Conservation (phyloP, 2,329 filamentous ascomycete genomes). For the Alternaria consortialis region DNA sequence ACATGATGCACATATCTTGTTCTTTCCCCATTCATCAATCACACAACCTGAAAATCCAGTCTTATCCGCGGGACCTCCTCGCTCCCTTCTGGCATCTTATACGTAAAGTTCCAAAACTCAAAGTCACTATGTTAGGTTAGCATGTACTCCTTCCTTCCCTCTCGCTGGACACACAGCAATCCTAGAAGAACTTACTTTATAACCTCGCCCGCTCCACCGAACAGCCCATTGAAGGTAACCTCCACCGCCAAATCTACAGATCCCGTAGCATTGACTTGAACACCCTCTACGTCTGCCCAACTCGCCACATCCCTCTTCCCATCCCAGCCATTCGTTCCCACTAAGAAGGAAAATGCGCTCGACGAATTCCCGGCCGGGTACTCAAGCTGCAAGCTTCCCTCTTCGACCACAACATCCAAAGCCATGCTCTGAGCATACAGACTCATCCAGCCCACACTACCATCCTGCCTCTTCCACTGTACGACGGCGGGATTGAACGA, state of each 20-base stretch:
- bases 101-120: slow-evolving; percentile 56
- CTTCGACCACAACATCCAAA: slow-evolving; percentile 31
- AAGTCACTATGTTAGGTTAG: slow-evolving; percentile 40
- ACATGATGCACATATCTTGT: not conserved
- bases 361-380: slow-evolving; percentile 63
- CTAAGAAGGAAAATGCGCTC: slow-evolving; percentile 62
- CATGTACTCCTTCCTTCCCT: not conserved
- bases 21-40: not conserved
- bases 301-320: slow-evolving; percentile 55
- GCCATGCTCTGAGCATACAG: slow-evolving; percentile 40
- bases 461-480: slow-evolving; percentile 61
- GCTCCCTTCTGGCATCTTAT: slow-evolving; percentile 47
- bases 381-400: slow-evolving; percentile 57
- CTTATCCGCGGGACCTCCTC: slow-evolving; percentile 35
- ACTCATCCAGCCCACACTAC: slow-evolving; percentile 41
- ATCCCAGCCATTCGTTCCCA: slow-evolving; percentile 57
- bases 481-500: slow-evolving; percentile 68
- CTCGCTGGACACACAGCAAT: not conserved
- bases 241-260: slow-evolving; percentile 54
- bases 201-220: slow-evolving; percentile 48
- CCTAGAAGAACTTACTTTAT: slow-evolving; percentile 47
- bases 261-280: slow-evolving; percentile 58
- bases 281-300: slow-evolving; percentile 61
- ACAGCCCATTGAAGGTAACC: slow-evolving; percentile 57
- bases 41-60: slow-evolving; percentile 32